Evolutionary conservation across 2,329 filamentous ascomycete species (phyloP).

Genomic region (Ophiostoma sp.): DNA sequence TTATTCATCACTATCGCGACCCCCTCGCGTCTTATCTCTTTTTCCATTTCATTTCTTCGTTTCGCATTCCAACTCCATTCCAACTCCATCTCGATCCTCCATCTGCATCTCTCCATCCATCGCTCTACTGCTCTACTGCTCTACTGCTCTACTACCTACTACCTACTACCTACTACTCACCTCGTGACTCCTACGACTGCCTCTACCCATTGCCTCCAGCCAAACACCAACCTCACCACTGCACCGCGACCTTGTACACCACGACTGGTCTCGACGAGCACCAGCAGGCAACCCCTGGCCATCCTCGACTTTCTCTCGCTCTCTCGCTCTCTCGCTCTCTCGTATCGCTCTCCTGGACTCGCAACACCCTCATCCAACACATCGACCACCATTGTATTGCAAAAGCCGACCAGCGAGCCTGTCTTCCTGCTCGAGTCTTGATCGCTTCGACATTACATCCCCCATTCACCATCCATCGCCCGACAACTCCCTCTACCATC

Average conservation of each 20-base stretch:
- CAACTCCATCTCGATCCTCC: not conserved
- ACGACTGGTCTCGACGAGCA: not conserved
- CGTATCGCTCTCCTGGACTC: not conserved
- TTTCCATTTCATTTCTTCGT: not conserved
- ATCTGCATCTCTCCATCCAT: not conserved
- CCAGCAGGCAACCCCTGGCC: not conserved
- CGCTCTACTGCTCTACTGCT: not conserved
- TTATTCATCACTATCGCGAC: not conserved
- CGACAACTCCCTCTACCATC: not conserved
- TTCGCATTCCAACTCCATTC: not conserved
- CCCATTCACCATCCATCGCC: not conserved
- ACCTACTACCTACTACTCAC: not conserved
- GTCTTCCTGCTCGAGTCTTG: not conserved
- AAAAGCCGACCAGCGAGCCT: not conserved
- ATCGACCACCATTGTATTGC: not conserved
- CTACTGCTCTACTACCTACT: too few relatives aligned
- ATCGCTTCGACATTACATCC: not conserved
- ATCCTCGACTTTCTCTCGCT: not conserved
- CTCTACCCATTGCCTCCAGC: not conserved
- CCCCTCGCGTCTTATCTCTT: conserved; percentile 3
- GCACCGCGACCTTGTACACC: conserved; percentile 2
- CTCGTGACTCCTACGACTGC: not conserved
- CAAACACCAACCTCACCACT: not conserved
- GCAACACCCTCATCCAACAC: not conserved
- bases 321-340: not conserved